Conservation (phyloP, 2,329 filamentous ascomycete species). For the Verticillium isaacii region DNA sequence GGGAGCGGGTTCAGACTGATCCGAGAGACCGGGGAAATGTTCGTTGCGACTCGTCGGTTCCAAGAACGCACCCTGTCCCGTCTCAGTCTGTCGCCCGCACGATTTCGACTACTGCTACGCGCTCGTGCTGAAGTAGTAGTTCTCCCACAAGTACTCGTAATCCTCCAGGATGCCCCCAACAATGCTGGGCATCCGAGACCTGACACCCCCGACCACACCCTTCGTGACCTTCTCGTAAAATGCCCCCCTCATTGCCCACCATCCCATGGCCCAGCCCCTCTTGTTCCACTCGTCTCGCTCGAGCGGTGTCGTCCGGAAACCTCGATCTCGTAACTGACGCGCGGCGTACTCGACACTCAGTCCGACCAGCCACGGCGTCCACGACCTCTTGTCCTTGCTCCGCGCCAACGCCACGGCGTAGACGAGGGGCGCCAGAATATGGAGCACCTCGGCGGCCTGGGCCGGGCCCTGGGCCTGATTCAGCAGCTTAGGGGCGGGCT, state of each 20-base stretch:
- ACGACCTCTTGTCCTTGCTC: constrained; percentile 68
- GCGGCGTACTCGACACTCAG: constrained; percentile 82
- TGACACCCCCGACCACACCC: constrained; percentile 66
- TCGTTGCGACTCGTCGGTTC: background rate
- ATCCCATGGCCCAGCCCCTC: constrained; percentile 83
- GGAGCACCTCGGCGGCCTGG: constrained; percentile 82
- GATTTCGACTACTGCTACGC: constrained; percentile 17
- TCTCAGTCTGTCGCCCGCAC: background rate
- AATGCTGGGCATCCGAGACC: constrained; percentile 73
- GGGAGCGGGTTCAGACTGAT: background rate
- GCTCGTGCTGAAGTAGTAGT: constrained; percentile 82
- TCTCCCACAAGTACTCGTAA: constrained; percentile 97
- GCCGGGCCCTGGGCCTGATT: constrained; percentile 70
- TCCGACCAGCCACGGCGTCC: constrained; percentile 89
- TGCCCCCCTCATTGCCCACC: constrained; percentile 96
- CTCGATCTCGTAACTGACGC: constrained; percentile 72
- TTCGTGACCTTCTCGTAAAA: constrained; percentile 93
- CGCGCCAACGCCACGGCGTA: constrained; percentile 81
- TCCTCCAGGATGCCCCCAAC: constrained; percentile 85
- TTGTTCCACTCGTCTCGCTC: constrained; percentile 88
- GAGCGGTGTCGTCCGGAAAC: constrained; percentile 76
- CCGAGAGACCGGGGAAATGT: background rate
- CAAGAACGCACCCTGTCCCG: background rate
- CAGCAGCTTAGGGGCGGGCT: constrained; percentile 81
- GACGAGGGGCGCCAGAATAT: constrained; percentile 82